Percentiles rank a stretch among this genome's conserved stretches.
These are phyloP conservation scores for Posidonia oceanica DNA, from an alignment of 116 monocot species.

Conservation along the genomic window DNA sequence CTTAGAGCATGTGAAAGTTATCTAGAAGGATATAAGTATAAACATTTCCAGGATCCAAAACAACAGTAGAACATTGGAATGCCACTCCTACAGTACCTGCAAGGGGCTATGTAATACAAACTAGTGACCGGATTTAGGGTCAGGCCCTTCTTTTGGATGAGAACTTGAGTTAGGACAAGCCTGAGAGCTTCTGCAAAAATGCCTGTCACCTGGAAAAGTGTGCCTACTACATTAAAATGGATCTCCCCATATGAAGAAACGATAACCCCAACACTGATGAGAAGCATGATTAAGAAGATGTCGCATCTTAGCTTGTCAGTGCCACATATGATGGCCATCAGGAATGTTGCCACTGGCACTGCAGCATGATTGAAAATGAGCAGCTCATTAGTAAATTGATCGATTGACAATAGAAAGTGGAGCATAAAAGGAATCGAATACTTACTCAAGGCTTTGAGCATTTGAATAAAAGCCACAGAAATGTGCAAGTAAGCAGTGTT, in stretches of 20 bases:
- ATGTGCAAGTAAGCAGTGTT: slow-evolving; percentile 48
- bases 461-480: slow-evolving; percentile 57
- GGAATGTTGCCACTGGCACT: slow-evolving; percentile 39
- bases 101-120: slow-evolving; percentile 95
- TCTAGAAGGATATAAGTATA: no score
- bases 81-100: slow-evolving; percentile 47
- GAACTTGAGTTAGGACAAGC: slow-evolving; percentile 92
- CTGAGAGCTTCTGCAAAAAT: slow-evolving; percentile 98
- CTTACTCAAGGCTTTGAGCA: slow-evolving; percentile 47
- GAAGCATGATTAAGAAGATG: slow-evolving; percentile 82
- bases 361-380: background rate
- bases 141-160: slow-evolving; percentile 95
- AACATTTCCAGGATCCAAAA: no score
- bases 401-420: background rate
- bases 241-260: slow-evolving; percentile 97
- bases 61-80: background rate
- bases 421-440: background rate
- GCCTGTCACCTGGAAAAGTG: slow-evolving; percentile 86
- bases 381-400: background rate
- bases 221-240: slow-evolving; percentile 87
- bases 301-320: slow-evolving; percentile 26
- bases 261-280: slow-evolving; percentile 92
- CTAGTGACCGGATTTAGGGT: slow-evolving; percentile 90
- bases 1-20: no score
- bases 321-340: slow-evolving; percentile 23